These are phyloP conservation scores for Umbelopsis sp. DNA, from an alignment of 371 early-diverging fungal genomes.

Conservation along the genomic window DNA sequence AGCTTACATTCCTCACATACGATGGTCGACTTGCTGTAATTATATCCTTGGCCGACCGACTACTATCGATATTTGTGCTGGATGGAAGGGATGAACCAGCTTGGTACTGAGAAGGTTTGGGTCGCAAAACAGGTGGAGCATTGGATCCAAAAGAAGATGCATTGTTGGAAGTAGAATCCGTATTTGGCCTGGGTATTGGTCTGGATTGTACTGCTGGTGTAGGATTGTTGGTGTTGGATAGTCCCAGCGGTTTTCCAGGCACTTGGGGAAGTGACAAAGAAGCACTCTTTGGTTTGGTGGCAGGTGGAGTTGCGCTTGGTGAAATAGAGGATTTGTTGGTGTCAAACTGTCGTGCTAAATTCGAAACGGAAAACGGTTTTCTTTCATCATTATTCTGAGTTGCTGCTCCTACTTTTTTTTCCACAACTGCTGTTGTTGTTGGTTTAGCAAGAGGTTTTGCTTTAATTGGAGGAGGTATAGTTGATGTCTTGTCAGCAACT, in stretches of 20 bases:
- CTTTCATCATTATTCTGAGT: not conserved
- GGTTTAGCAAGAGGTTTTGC: not conserved
- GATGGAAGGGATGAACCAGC: not conserved
- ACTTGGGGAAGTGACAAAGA: constrained; percentile 25
- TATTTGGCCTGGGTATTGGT: constrained; percentile 24
- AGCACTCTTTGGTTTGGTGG: constrained; percentile 36
- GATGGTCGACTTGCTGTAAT: not conserved
- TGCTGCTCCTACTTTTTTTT: not conserved
- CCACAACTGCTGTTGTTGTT: constrained; percentile 18
- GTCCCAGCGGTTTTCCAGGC: constrained; percentile 32
- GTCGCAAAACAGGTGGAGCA: not conserved
- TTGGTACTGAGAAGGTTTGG: not conserved
- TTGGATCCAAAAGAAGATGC: not conserved
- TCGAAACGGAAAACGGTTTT: not conserved
- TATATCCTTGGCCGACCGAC: not conserved
- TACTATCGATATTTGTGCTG: not conserved
- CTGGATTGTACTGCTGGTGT: constrained; percentile 15
- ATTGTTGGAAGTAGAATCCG: not conserved
- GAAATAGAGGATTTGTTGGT: constrained; percentile 20
- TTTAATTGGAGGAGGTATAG: constrained; percentile 24
- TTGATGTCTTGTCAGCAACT: not conserved
- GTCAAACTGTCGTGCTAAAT: not conserved
- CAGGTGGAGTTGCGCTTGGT: constrained; percentile 20
- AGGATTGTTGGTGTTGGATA: not conserved
- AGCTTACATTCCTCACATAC: constrained; percentile 4